Base-by-base conservation (phyloP, 2,329 filamentous ascomycete species). In the Aciculosporium take region DNA sequence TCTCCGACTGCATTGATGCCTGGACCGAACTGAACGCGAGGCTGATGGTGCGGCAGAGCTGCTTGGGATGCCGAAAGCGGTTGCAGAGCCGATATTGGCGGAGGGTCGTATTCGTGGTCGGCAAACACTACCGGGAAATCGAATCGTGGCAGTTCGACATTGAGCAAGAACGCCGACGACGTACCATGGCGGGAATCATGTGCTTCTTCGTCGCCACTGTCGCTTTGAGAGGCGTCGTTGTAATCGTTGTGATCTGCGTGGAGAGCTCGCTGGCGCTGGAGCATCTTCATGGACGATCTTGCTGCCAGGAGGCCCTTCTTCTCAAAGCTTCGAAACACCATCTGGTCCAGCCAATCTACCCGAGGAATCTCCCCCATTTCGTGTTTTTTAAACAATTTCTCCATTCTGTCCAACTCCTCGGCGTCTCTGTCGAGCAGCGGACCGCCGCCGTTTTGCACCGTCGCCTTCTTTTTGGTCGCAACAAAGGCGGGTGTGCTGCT, bases 101-200 rank as follows among this genome's bases (percentile, higher is more conserved):
- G 85, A 1, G 86, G 74, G 1, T 83, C 78, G 54, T 98, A 98
- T 56, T 95, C 87, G 53, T 91, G 79, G 57, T 98, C 91, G 24
- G 86, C 84, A 64, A 94, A 98, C 21, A 98, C 85, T 32, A 98
- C 77, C 0, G 91, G 86, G 51, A 95, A 94, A 55, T 98, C 91
- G 57, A 95, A 98, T 9, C 88, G 79, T 10, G 88, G 88, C 37
- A 98, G 76, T 54, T 98, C 91, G 37, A 98, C 72, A 53, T 93
- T 87, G 15, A 98, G 74, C 37, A 81, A 77, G 56, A 94, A 95
- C 7, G 79, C 76, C 2, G 71, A 71, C 2, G 71, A 71, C 2
- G 64, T 58, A 1, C 62, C 63, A 3, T 62, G 59, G 12, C 56
- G 53, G 34, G 78, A 72, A 31, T 76, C 67, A 24, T 59, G 52